phyloP scores from a whole-genome alignment of 306 rosid species.

The Leucaena leucocephala region DNA sequence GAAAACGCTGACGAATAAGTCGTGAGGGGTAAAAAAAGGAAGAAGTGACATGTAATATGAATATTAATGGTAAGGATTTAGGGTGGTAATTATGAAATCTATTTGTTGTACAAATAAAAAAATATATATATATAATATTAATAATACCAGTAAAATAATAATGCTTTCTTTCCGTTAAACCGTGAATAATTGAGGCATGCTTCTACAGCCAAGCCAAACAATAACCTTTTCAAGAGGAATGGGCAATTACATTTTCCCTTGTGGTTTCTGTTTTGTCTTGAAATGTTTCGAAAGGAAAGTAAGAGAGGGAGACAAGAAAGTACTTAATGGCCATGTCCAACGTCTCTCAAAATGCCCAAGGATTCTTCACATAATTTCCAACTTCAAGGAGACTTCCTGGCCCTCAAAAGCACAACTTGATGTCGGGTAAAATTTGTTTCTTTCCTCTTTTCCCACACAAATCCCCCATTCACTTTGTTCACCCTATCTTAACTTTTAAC shows the following conservation, averaged over 20 bases:
- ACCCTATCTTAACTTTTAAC: too few relatives aligned
- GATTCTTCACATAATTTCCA: not conserved
- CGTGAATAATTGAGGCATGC: too few relatives aligned
- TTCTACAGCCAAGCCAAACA: too few relatives aligned
- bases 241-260: not conserved
- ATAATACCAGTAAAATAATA: too few relatives aligned
- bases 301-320: constrained; percentile 11
- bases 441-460: too few relatives aligned
- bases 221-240: too few relatives aligned
- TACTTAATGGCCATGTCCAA: not conserved
- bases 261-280: not conserved
- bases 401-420: too few relatives aligned
- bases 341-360: not conserved
- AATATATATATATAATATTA: too few relatives aligned
- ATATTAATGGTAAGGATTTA: constrained; percentile 39
- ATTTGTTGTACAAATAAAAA: not conserved
- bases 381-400: too few relatives aligned
- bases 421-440: too few relatives aligned
- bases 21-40: constrained; percentile 39
- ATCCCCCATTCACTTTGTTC: too few relatives aligned
- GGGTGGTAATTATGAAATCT: constrained; percentile 42
- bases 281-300: not conserved
- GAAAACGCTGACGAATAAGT: constrained; percentile 42
- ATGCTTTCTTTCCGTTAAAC: not conserved
- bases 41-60: constrained; percentile 13